Evolutionary conservation across 2,329 filamentous ascomycete species (phyloP).

Genomic region (Colletotrichum orbiculare): DNA sequence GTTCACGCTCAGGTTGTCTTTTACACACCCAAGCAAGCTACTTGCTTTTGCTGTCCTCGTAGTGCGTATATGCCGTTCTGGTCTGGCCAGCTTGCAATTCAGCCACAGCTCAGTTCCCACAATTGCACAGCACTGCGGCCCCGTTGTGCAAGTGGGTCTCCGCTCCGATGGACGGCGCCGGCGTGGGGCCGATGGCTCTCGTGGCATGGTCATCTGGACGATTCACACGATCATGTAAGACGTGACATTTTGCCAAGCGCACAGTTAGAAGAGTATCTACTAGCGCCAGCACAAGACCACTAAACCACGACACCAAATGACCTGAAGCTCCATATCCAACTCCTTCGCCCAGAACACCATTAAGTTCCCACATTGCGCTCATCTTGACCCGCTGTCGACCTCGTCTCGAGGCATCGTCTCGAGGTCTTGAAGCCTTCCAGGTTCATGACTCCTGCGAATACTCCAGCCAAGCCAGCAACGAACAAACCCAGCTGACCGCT

Average conservation of each 20-base stretch:
- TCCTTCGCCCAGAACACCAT: constrained; percentile 8
- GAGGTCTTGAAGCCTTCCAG: constrained; percentile 1
- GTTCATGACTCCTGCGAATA: constrained; percentile 4
- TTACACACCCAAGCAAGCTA: background rate
- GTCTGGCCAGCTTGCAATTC: background rate
- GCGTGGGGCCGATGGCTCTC: constrained; percentile 18
- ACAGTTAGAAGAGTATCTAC: background rate
- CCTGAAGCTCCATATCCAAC: constrained; percentile 2
- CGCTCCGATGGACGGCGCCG: constrained; percentile 16
- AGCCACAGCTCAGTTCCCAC: background rate
- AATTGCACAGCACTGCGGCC: background rate
- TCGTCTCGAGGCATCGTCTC: constrained; percentile 15
- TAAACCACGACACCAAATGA: background rate
- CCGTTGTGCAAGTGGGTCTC: constrained; percentile 16
- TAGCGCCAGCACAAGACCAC: background rate
- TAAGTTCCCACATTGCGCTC: background rate
- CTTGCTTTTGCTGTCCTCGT: background rate
- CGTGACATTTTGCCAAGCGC: background rate
- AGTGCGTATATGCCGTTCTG: too few species aligned
- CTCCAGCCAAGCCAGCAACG: constrained; percentile 5
- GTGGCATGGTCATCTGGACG: background rate
- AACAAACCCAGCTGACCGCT: constrained; percentile 7
- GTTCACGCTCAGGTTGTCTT: too few species aligned
- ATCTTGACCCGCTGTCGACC: constrained; percentile 9
- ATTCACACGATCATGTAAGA: background rate